These are phyloP conservation scores for Kitagawia praeruptora DNA, from an alignment of 129 eudicot species.

Conservation along the genomic window DNA sequence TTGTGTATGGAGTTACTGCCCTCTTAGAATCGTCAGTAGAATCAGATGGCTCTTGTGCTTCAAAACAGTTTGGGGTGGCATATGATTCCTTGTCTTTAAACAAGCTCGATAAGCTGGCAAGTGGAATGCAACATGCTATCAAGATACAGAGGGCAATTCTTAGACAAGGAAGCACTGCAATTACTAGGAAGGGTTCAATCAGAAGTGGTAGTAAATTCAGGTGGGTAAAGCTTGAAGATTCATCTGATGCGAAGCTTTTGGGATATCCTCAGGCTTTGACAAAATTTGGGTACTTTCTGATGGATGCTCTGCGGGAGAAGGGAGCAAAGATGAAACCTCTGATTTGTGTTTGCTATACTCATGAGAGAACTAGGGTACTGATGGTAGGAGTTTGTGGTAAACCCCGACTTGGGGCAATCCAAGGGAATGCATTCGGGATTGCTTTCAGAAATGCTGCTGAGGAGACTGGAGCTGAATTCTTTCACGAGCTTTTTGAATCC, in stretches of 20 bases:
- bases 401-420: conserved; percentile 75
- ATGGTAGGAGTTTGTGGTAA: conserved; percentile 90
- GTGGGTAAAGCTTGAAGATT: conserved; percentile 95
- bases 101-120: conserved; percentile 68
- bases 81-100: conserved; percentile 79
- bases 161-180: conserved; percentile 87
- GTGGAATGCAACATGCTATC: conserved; percentile 92
- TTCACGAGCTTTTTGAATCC: conserved; percentile 96
- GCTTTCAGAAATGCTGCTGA: conserved; percentile 84
- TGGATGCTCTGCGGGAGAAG: conserved; percentile 91
- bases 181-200: conserved; percentile 69
- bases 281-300: conserved; percentile 76
- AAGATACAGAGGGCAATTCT: conserved; percentile 82
- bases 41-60: conserved; percentile 58
- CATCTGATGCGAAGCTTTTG: conserved; percentile 63
- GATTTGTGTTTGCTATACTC: conserved; percentile 70
- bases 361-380: conserved; percentile 57
- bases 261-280: conserved; percentile 93
- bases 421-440: conserved; percentile 89
- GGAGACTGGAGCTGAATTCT: conserved; percentile 74
- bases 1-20: conserved; percentile 69
- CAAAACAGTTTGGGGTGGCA: conserved; percentile 74
- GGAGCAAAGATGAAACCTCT: conserved; percentile 95
- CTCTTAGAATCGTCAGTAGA: conserved; percentile 64
- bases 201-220: conserved; percentile 89